Evolutionary conservation across 139 green algal species (phyloP).

Genomic region (Yamagishiella unicocca): DNA sequence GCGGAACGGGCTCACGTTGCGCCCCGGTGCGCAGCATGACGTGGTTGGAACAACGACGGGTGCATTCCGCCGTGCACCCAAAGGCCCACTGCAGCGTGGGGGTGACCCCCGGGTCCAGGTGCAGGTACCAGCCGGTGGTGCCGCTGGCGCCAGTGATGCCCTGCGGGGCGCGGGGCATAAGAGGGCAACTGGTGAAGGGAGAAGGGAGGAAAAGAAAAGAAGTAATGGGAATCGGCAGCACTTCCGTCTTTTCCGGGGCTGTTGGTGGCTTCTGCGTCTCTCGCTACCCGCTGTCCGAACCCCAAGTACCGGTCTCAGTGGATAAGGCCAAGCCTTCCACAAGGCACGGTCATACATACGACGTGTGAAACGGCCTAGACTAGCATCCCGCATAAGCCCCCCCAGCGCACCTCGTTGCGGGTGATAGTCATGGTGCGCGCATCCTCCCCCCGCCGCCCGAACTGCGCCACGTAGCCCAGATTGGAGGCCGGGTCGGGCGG

Average conservation of each 20-base stretch:
- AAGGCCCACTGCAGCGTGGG: conserved; percentile 46
- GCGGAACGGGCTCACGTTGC: neutral
- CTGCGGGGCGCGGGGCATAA: conserved; percentile 4
- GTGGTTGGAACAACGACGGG: too few species aligned
- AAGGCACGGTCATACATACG: too few species aligned
- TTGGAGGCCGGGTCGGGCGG: conserved; percentile 40
- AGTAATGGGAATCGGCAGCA: too few species aligned
- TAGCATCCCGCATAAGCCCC: neutral
- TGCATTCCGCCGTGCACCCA: too few species aligned
- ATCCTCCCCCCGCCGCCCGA: conserved; percentile 52
- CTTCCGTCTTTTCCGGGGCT: too few species aligned
- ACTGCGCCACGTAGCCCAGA: conserved; percentile 65
- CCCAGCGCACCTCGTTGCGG: conserved; percentile 61
- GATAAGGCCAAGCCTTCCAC: too few species aligned
- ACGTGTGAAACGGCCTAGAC: too few species aligned
- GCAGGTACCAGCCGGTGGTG: conserved; percentile 68
- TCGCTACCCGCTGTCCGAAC: too few species aligned
- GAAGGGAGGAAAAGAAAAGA: neutral
- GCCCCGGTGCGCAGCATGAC: too few species aligned
- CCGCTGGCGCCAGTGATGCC: conserved; percentile 72
- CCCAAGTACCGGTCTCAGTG: too few species aligned
- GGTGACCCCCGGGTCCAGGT: conserved; percentile 52
- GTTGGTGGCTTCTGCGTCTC: too few species aligned
- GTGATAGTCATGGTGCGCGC: conserved; percentile 64
- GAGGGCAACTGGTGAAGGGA: too few species aligned